Evolutionary conservation across 768 basidiomycete genomes (phyloP).

Genomic region (Leccinum fibrillosum): DNA sequence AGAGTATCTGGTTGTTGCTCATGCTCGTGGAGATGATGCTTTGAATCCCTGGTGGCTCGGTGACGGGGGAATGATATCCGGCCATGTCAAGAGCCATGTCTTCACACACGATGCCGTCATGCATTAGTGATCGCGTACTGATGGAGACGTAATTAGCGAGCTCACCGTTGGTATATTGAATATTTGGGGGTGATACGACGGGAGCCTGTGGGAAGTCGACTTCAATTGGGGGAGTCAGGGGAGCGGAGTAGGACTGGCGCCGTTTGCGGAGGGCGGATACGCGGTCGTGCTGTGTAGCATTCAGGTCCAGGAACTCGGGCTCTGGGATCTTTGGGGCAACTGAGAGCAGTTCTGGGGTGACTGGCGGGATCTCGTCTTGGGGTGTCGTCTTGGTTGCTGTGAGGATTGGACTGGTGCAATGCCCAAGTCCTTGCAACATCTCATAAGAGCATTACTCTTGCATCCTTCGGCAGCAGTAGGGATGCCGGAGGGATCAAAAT

Average conservation of each 20-base stretch:
- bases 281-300: constrained; percentile 40
- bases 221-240: constrained; percentile 35
- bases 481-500: constrained; percentile 87
- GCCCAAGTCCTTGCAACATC: constrained; percentile 96
- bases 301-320: constrained; percentile 84
- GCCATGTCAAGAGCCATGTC: constrained; percentile 80
- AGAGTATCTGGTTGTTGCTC: constrained; percentile 10
- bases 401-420: constrained; percentile 93
- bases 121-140: neutral
- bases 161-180: constrained; percentile 61
- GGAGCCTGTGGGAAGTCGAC: constrained; percentile 42
- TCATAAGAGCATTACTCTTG: constrained; percentile 96
- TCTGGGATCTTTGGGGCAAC: constrained; percentile 37
- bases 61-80: constrained; percentile 60
- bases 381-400: constrained; percentile 46
- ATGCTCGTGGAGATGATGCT: neutral
- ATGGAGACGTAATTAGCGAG: constrained; percentile 9
- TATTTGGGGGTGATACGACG: constrained; percentile 48
- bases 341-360: constrained; percentile 7
- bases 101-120: constrained; percentile 24
- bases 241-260: constrained; percentile 25
- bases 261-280: constrained; percentile 19
- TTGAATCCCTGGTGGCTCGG: constrained; percentile 9
- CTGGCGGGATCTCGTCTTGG: constrained; percentile 26
- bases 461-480: constrained; percentile 93